Base-by-base conservation (phyloP, 1,284 basidiomycete species). In the Amylostereum areolatum region DNA sequence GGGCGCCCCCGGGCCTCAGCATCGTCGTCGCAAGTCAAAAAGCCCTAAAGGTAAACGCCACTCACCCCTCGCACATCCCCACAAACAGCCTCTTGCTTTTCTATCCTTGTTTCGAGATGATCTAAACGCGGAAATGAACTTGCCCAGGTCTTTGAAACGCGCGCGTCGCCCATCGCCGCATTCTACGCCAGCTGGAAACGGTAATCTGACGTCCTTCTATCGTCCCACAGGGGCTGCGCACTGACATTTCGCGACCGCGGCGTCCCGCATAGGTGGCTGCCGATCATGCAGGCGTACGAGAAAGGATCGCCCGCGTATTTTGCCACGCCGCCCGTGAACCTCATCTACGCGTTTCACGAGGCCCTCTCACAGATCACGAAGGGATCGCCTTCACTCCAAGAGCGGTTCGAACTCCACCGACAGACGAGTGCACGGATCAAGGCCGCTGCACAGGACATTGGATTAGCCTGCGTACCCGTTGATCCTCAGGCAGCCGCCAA, bases 131-230 rank as follows among this genome's bases (percentile, higher is more conserved):
- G n/a, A n/a, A n/a, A n/a, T n/a, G n/a, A n/a, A n/a, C n/a, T 40
- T 32, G 7, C 46, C 5, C 46, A 88, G 79, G 80, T 83, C 5
- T 83, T 84, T 49, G 78, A 92, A 62, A 69, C 65, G 32, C 81
- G 95, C 48, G 81, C 81, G 57, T 73, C 81, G 1, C 88, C 88
- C 2, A 75, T 87, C 11, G 74, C 80, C 35, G 81, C 83, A 7
- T 99, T 94, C 74, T 99, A 95, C 65, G 89, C 86, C 29, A 88
- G 79, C 62, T 96, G 93, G 93, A 84, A 85, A 61, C 92, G 87
- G 80, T 83, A 60, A n/a, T n/a, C n/a, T n/a, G n/a, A n/a, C 37
- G 69, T 54, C 18, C 40, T 28, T 31, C 5, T 40, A 33, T 41
- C 34, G 40, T 55, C 29, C 45, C 31, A 34, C 37, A 2, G 7